Percentiles rank a stretch among this genome's conserved stretches.
Conservation (phyloP, 2,329 filamentous ascomycete species). For the Pseudocercospora cruenta region DNA sequence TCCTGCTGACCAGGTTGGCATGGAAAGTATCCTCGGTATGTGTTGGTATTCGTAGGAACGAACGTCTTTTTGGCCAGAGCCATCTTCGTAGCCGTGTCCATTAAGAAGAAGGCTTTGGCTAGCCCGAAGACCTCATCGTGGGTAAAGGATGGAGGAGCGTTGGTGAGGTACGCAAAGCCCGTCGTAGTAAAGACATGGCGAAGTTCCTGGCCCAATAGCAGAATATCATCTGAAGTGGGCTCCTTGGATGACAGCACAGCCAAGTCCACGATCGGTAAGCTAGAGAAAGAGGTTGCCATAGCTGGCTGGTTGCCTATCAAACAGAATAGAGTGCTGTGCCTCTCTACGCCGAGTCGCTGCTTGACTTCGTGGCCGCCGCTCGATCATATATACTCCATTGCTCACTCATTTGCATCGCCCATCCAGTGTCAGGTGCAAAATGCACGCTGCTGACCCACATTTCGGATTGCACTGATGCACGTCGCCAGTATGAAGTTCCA, state of each 20-base stretch:
- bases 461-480: neutral
- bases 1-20: constrained; percentile 45
- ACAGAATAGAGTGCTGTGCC: neutral
- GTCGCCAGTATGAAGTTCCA: neutral
- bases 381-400: neutral
- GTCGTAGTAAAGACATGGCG: constrained; percentile 50
- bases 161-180: constrained; percentile 53
- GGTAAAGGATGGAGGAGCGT: constrained; percentile 46
- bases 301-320: constrained; percentile 26
- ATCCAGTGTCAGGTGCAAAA: neutral
- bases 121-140: constrained; percentile 50
- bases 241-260: constrained; percentile 37
- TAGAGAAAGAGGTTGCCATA: constrained; percentile 50
- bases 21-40: constrained; percentile 54
- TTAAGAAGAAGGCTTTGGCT: constrained; percentile 34
- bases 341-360: neutral
- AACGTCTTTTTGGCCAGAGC: constrained; percentile 49
- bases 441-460: neutral
- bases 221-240: constrained; percentile 35
- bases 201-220: constrained; percentile 42
- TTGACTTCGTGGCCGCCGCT: neutral
- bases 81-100: constrained; percentile 25
- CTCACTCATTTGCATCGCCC: neutral
- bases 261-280: constrained; percentile 50
- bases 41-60: constrained; percentile 45